Conservation (phyloP, 78 protist genomes). For the Dictyostelium brefeldianum region DNA sequence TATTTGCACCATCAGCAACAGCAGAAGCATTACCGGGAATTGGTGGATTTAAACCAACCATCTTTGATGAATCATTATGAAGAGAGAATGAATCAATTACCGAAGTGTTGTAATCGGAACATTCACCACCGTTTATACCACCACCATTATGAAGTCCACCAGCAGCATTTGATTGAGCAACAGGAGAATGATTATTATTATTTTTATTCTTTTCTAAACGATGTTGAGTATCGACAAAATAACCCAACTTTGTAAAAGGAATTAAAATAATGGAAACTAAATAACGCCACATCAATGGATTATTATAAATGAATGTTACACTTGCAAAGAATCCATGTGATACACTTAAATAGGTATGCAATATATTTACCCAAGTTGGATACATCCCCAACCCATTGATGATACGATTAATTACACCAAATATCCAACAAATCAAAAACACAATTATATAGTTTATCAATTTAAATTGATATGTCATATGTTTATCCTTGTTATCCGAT, state of each 20-base stretch:
- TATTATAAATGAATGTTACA: slow-evolving; percentile 43
- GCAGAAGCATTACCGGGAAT: not conserved
- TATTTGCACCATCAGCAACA: slow-evolving; percentile 5
- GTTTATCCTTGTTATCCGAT: slow-evolving; percentile 39
- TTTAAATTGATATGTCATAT: slow-evolving; percentile 69
- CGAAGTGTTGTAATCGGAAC: not conserved
- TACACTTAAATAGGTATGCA: slow-evolving; percentile 57
- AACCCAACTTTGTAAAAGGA: slow-evolving; percentile 27
- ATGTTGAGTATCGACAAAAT: slow-evolving; percentile 10
- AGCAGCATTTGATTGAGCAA: slow-evolving; percentile 14
- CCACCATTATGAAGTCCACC: not conserved
- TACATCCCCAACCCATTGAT: not conserved
- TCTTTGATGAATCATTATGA: not conserved
- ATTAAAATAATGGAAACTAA: slow-evolving; percentile 5
- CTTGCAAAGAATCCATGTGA: slow-evolving; percentile 64
- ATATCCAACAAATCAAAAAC: slow-evolving; percentile 60
- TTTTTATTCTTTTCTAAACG: slow-evolving; percentile 48
- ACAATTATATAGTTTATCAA: slow-evolving; percentile 65
- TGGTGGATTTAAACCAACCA: too few species aligned
- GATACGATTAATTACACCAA: slow-evolving; percentile 58
- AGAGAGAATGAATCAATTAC: not conserved
- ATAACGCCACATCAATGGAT: slow-evolving; percentile 73
- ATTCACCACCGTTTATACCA: not conserved
- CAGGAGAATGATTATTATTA: slow-evolving; percentile 68
- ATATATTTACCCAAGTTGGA: slow-evolving; percentile 11